Conservation (phyloP, 2,329 filamentous ascomycete species). For the Exophiala lecanii-corni region DNA sequence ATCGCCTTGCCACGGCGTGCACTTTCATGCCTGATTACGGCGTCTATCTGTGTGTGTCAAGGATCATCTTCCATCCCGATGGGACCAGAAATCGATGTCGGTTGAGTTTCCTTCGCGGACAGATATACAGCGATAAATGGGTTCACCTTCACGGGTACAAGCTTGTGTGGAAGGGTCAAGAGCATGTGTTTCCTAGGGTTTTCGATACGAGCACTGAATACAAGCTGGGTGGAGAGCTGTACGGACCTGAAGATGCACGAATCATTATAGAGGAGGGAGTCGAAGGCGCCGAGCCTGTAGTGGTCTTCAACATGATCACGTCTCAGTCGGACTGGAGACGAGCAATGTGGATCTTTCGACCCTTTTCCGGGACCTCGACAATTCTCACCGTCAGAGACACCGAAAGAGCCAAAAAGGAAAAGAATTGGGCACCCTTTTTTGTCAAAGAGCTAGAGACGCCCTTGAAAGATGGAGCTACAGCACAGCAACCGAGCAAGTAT, state of each 20-base stretch:
- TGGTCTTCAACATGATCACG: constrained; percentile 27
- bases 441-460: constrained; percentile 3
- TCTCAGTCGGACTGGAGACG: constrained; percentile 7
- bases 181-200: constrained; percentile 21
- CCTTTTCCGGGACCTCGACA: constrained; percentile 23
- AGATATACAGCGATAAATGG: constrained; percentile 25
- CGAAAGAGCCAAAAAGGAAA: constrained; percentile 15
- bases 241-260: constrained; percentile 26
- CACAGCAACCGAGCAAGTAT: constrained; percentile 9
- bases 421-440: constrained; percentile 27
- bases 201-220: constrained; percentile 21
- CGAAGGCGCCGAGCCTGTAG: constrained; percentile 25
- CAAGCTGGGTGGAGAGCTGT: constrained; percentile 13
- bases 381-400: constrained; percentile 20
- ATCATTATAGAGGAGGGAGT: constrained; percentile 25
- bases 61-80: constrained; percentile 19
- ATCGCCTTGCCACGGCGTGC: constrained; percentile 16
- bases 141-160: constrained; percentile 21
- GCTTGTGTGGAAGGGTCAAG: constrained; percentile 21
- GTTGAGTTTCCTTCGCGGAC: constrained; percentile 26
- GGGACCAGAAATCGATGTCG: constrained; percentile 17
- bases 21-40: constrained; percentile 20
- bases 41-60: constrained; percentile 19
- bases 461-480: background rate
- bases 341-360: constrained; percentile 24